These are phyloP conservation scores for Sphaerulina vaccinii DNA, from an alignment of 2,329 filamentous ascomycete species.

Conservation along the genomic window DNA sequence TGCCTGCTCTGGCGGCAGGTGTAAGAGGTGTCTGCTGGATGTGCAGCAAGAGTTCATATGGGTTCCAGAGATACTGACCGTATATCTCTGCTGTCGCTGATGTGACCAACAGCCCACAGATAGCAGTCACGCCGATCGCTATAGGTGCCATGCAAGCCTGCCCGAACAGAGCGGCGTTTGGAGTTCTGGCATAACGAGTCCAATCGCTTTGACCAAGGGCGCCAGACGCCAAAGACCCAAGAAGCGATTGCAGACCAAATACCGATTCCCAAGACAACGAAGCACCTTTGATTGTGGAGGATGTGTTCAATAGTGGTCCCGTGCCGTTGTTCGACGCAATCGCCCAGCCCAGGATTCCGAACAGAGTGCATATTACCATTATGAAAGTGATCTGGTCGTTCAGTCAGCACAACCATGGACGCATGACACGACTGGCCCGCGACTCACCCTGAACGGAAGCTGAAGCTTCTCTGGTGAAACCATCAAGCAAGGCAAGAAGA, in stretches of 20 bases:
- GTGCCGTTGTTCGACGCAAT: constrained; percentile 8
- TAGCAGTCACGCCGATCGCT: constrained; percentile 15
- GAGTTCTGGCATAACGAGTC: constrained; percentile 27
- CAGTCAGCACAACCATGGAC: neutral
- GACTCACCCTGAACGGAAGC: constrained; percentile 12
- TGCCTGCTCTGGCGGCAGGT: constrained; percentile 28
- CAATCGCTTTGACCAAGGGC: constrained; percentile 24
- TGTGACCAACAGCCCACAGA: constrained; percentile 32
- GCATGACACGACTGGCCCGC: no score
- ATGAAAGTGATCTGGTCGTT: constrained; percentile 16
- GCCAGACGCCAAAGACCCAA: constrained; percentile 18
- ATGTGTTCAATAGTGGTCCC: constrained; percentile 15
- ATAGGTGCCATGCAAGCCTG: constrained; percentile 39
- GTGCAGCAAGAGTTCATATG: constrained; percentile 27
- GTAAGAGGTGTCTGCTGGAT: constrained; percentile 27
- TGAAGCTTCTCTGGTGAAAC: constrained; percentile 20
- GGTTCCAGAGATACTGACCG: constrained; percentile 30
- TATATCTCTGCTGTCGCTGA: constrained; percentile 28
- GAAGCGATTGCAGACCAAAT: constrained; percentile 17
- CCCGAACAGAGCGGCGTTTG: constrained; percentile 18
- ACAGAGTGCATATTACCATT: constrained; percentile 18
- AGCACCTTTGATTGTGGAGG: constrained; percentile 16
- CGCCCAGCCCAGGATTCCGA: constrained; percentile 20
- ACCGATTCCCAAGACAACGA: constrained; percentile 20
- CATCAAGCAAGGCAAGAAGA: constrained; percentile 18